Evolutionary conservation across 257 asterid species (phyloP).

Genomic region (Nicotiana tabacum): DNA sequence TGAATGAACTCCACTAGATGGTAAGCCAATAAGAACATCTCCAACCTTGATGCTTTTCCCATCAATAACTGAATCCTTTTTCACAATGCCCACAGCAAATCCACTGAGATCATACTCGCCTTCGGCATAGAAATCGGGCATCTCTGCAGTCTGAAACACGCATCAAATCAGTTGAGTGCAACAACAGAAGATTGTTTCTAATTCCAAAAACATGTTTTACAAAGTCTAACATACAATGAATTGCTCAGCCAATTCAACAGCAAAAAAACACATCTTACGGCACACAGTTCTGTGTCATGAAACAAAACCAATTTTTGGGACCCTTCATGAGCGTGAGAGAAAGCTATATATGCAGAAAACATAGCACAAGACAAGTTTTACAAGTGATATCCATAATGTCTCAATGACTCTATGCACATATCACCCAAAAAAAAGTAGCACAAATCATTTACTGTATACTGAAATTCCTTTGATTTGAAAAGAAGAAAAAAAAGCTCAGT

Average conservation of each 20-base stretch:
- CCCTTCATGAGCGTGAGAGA: neutral
- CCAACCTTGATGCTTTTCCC: conserved; percentile 71
- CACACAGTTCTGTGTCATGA: neutral
- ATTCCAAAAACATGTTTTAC: neutral
- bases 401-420: neutral
- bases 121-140: conserved; percentile 90
- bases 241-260: neutral
- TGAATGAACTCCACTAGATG: conserved; percentile 97
- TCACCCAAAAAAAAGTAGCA: neutral
- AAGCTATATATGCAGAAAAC: too few relatives aligned
- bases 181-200: neutral
- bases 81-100: conserved; percentile 83
- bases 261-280: neutral
- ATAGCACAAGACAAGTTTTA: neutral
- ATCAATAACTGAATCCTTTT: conserved; percentile 70
- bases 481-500: neutral
- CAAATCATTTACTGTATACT: neutral
- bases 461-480: neutral
- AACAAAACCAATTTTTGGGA: neutral
- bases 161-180: conserved; percentile 9
- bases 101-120: conserved; percentile 97
- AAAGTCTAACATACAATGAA: neutral
- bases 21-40: conserved; percentile 81
- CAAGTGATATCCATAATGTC: neutral
- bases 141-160: conserved; percentile 87